Evolutionary conservation across 164 flowering plant species (phyloP).

Genomic region (Warburgia ugandensis): DNA sequence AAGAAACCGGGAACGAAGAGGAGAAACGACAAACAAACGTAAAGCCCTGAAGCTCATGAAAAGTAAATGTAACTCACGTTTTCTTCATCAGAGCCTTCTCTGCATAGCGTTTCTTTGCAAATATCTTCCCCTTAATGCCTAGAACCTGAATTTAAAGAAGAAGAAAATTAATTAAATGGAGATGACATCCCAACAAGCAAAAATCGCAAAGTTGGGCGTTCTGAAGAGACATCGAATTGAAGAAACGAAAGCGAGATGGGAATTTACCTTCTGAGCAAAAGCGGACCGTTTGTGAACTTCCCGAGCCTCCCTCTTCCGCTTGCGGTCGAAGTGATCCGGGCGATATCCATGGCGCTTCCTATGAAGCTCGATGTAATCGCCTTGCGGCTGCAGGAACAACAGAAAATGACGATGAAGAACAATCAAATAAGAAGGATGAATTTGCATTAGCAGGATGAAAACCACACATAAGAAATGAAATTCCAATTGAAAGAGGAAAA

Average conservation of each 20-base stretch:
- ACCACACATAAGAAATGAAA: too few species aligned
- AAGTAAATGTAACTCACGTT: conserved; percentile 47
- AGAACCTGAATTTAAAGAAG: conserved; percentile 39
- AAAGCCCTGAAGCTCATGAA: neutral
- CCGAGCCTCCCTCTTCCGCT: conserved; percentile 97
- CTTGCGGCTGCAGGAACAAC: conserved; percentile 68
- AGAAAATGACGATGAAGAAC: too few species aligned
- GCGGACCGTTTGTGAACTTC: conserved; percentile 74
- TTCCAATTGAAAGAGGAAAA: too few species aligned
- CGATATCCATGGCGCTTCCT: conserved; percentile 85
- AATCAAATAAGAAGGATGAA: too few species aligned
- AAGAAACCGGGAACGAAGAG: neutral
- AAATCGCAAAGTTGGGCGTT: neutral
- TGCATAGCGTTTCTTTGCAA: conserved; percentile 76
- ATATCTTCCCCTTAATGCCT: conserved; percentile 93
- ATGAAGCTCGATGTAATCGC: conserved; percentile 90
- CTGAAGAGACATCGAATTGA: neutral
- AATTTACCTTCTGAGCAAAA: conserved; percentile 58
- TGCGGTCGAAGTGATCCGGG: conserved; percentile 81
- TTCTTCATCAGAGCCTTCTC: conserved; percentile 95
- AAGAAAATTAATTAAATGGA: neutral
- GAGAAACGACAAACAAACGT: neutral
- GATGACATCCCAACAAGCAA: neutral
- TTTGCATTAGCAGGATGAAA: too few species aligned
- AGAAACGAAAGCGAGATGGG: too few species aligned